Conservation (phyloP, 2,329 filamentous ascomycete species). For the Calonectria naviculata region DNA sequence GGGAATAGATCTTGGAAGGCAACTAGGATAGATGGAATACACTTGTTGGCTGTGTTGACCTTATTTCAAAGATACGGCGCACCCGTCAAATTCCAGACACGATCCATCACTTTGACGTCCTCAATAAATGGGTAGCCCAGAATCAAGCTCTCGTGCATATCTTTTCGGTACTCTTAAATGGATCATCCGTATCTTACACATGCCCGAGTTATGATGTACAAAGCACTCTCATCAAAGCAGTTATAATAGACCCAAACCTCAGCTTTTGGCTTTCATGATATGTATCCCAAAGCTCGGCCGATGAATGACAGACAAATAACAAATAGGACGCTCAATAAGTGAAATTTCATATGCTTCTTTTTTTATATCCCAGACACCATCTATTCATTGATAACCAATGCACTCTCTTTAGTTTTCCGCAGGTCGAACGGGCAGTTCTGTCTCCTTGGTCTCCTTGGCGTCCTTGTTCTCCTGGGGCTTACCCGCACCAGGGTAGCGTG, state of each 20-base stretch:
- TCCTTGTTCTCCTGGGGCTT: neutral
- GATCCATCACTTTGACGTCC: no score
- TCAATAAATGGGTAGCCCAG: no score
- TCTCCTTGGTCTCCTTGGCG: neutral
- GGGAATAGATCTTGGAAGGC: no score
- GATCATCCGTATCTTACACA: no score
- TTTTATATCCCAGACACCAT: conserved; percentile 2
- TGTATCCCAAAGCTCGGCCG: neutral
- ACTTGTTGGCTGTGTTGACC: no score
- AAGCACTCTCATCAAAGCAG: neutral
- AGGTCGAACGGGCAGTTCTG: neutral
- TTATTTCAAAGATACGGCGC: no score
- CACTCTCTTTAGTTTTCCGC: neutral
- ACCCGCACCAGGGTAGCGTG: conserved; percentile 65
- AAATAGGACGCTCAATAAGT: neutral
- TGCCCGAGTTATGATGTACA: no score
- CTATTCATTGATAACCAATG: neutral
- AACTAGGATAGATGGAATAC: no score
- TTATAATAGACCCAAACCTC: neutral
- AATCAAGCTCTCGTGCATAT: no score
- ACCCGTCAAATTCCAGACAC: no score
- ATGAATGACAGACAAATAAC: neutral
- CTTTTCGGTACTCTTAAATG: no score
- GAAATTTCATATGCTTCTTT: neutral
- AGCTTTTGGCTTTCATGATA: neutral